Evolutionary conservation across 2,329 filamentous ascomycete genomes (phyloP).

Genomic region (Aspergillus terreus): DNA sequence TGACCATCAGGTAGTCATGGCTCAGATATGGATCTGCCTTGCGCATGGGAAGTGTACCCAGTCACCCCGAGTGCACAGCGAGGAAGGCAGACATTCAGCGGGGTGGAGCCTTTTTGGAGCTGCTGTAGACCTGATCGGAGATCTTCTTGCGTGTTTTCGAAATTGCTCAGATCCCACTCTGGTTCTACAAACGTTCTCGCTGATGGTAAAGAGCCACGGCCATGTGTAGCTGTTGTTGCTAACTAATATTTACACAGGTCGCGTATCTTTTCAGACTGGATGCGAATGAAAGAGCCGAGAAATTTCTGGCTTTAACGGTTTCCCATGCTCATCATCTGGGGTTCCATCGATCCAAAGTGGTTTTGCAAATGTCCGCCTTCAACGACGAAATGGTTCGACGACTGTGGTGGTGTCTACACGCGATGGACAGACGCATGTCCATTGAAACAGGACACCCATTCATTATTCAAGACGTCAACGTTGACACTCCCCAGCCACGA

Average conservation of each 20-base stretch:
- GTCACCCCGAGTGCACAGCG: conserved; percentile 11
- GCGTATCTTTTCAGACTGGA: conserved; percentile 21
- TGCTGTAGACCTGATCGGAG: conserved; percentile 17
- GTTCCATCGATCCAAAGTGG: conserved; percentile 17
- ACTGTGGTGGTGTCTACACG: conserved; percentile 28
- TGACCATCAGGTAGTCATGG: conserved; percentile 9
- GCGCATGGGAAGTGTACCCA: conserved; percentile 21
- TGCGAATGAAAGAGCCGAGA: conserved; percentile 6
- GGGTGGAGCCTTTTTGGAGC: conserved; percentile 23
- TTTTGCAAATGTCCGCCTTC: conserved; percentile 11
- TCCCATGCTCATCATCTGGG: conserved; percentile 21
- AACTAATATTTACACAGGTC: conserved; percentile 6
- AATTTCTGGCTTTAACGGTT: conserved; percentile 16
- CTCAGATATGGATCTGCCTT: conserved; percentile 17
- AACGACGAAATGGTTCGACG: conserved; percentile 23
- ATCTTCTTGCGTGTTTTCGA: conserved; percentile 13
- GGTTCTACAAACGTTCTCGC: conserved; percentile 13
- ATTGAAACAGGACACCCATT: conserved; percentile 25
- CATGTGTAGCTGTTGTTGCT: not conserved
- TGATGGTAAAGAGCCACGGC: conserved; percentile 12
- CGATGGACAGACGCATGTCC: conserved; percentile 20
- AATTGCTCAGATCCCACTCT: conserved; percentile 13
- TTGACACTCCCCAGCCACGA: conserved; percentile 17
- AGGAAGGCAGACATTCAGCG: conserved; percentile 17
- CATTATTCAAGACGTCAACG: conserved; percentile 23